Evolutionary conservation across 164 flowering plant genomes (phyloP).

Genomic region (Berberis thunbergii): DNA sequence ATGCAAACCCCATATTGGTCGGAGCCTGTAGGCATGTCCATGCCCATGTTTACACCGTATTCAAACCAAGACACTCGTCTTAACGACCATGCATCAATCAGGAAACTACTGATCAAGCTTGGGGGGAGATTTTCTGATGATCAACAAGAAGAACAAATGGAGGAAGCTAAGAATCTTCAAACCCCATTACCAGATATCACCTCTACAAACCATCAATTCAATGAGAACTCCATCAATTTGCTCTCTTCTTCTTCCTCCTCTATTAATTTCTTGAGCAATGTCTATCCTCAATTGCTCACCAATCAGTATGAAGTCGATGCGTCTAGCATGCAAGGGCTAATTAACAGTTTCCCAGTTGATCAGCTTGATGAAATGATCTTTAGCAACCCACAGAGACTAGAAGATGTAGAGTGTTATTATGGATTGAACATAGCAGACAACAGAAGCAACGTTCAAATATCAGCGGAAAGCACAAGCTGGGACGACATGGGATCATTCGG

Average conservation of each 20-base stretch:
- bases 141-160: slow-evolving; percentile 9
- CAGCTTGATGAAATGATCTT: slow-evolving; percentile 17
- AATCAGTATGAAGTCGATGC: slow-evolving; percentile 10
- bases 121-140: slow-evolving; percentile 46
- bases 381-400: slow-evolving; percentile 13
- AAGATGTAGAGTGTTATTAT: slow-evolving; percentile 22
- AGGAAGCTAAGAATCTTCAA: slow-evolving; percentile 7
- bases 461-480: slow-evolving; percentile 36
- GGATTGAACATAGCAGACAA: slow-evolving; percentile 16
- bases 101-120: slow-evolving; percentile 41
- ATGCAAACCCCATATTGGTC: slow-evolving; percentile 29
- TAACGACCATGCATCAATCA: slow-evolving; percentile 34
- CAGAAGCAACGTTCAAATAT: slow-evolving; percentile 22
- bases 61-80: slow-evolving; percentile 13
- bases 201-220: slow-evolving; percentile 14
- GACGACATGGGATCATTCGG: slow-evolving; percentile 29
- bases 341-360: slow-evolving; percentile 13
- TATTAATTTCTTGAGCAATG: slow-evolving; percentile 12
- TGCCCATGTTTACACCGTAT: slow-evolving; percentile 9
- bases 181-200: slow-evolving; percentile 15
- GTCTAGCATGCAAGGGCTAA: slow-evolving; percentile 10
- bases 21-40: slow-evolving; percentile 4
- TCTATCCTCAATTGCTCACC: slow-evolving; percentile 11
- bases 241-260: slow-evolving; percentile 11
- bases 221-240: slow-evolving; percentile 9